A percentile compares a stretch with the other conserved stretches of the same genome.
These are phyloP conservation scores for Aspergillus brunneoviolaceus DNA, from an alignment of 2,329 filamentous ascomycete genomes.

Conservation along the genomic window DNA sequence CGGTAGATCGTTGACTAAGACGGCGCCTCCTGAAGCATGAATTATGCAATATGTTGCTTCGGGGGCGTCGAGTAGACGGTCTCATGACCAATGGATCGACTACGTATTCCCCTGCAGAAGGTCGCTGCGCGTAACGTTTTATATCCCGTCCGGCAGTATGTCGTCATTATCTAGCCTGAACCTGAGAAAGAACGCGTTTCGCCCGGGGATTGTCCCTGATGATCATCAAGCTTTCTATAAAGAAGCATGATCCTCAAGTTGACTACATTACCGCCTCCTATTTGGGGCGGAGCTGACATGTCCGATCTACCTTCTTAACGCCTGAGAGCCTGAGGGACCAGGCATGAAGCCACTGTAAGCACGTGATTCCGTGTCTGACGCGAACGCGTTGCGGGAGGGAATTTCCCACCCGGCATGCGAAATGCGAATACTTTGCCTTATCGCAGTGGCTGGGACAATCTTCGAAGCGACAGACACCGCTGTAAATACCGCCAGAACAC, in stretches of 20 bases:
- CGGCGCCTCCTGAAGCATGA: conserved; percentile 5
- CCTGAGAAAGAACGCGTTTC: no score
- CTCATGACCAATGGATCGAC: neutral
- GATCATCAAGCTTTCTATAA: no score
- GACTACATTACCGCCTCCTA: no score
- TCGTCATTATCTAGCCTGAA: neutral
- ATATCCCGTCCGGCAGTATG: neutral
- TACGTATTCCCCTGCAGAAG: neutral
- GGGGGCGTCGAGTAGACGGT: neutral
- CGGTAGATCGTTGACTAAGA: neutral
- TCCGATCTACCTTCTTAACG: neutral
- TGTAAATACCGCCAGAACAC: neutral
- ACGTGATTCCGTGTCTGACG: neutral
- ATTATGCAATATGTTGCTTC: conserved; percentile 7
- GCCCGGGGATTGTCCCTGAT: no score
- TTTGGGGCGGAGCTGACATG: neutral
- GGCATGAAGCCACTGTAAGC: fast-evolving
- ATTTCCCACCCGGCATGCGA: neutral
- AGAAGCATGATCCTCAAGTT: no score
- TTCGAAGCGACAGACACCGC: neutral
- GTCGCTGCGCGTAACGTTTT: neutral
- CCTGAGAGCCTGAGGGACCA: neutral
- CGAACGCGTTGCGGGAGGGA: neutral
- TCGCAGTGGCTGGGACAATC: neutral
- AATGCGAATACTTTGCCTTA: conserved; percentile 11